Evolutionary conservation across 2,329 filamentous ascomycete genomes (phyloP).

Genomic region (Aspergillus tamarii): DNA sequence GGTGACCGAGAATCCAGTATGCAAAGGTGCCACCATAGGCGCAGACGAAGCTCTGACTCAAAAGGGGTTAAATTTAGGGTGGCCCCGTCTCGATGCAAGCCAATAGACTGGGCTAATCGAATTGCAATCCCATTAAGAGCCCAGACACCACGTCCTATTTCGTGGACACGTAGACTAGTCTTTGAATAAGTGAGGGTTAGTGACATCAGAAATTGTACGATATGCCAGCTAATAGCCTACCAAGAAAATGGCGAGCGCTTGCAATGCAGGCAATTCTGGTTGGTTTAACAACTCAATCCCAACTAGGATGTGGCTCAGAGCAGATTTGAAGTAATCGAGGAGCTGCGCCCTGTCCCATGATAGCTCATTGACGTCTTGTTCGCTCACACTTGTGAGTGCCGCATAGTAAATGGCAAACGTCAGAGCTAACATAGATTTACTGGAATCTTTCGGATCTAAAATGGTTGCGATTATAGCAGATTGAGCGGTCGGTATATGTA

Average conservation of each 20-base stretch:
- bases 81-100: neutral
- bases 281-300: neutral
- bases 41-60: neutral
- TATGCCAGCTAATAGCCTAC: neutral
- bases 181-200: neutral
- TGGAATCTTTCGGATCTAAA: neutral
- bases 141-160: neutral
- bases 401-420: slow-evolving; percentile 7
- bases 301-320: neutral
- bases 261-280: neutral
- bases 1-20: neutral
- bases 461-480: slow-evolving; percentile 1
- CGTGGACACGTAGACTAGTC: slow-evolving; percentile 6
- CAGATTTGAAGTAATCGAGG: neutral
- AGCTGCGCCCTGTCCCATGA: neutral
- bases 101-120: neutral
- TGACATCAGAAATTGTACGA: no score
- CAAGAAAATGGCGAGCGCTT: neutral
- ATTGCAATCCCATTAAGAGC: slow-evolving; percentile 2
- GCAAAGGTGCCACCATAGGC: neutral
- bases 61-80: neutral
- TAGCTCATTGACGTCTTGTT: neutral
- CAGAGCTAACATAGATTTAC: neutral
- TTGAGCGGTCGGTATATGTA: slow-evolving; percentile 4
- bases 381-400: neutral